A percentile compares a stretch with the other conserved stretches of the same genome.
Conservation (phyloP, 805 yeast species). For the Clavispora santaluciae region DNA sequence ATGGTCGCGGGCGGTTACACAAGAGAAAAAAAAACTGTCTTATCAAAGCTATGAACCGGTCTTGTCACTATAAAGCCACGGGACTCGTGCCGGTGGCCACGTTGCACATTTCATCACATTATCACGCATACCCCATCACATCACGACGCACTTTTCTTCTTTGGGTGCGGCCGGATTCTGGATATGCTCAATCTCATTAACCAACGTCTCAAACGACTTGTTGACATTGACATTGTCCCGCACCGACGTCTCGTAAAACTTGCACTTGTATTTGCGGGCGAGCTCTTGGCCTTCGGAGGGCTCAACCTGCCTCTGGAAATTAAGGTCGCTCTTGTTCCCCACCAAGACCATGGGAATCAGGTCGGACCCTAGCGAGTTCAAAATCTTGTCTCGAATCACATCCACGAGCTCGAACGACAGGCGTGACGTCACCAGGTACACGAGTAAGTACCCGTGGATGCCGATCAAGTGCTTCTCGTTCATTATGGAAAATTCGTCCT, state of each 20-base stretch:
- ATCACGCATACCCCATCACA: constrained; percentile 20
- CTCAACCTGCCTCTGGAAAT: constrained; percentile 17
- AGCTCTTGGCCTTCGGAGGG: constrained; percentile 31
- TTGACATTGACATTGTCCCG: constrained; percentile 42
- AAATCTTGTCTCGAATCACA: constrained; percentile 75
- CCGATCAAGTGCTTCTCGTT: constrained; percentile 76
- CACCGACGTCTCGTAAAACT: constrained; percentile 47
- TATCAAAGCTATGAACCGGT: not conserved
- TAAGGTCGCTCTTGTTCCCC: constrained; percentile 17
- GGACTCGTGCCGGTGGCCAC: no score
- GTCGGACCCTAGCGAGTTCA: constrained; percentile 56
- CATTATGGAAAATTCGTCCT: constrained; percentile 80
- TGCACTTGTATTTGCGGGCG: constrained; percentile 41
- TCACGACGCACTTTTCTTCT: constrained; percentile 48
- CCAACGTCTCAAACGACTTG: constrained; percentile 57
- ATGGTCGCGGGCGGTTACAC: not conserved
- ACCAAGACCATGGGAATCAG: constrained; percentile 43
- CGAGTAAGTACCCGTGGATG: constrained; percentile 76
- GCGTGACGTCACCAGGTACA: constrained; percentile 76
- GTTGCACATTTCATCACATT: no score
- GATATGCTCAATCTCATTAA: constrained; percentile 52
- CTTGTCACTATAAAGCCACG: not conserved
- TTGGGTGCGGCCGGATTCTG: constrained; percentile 48
- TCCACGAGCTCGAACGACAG: constrained; percentile 73
- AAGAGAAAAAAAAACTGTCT: not conserved